Evolutionary conservation across 1,139 yeast species (phyloP), one percentile per base, ranked within the genome.

Genomic region (Yamadazyma trypodendri): DNA sequence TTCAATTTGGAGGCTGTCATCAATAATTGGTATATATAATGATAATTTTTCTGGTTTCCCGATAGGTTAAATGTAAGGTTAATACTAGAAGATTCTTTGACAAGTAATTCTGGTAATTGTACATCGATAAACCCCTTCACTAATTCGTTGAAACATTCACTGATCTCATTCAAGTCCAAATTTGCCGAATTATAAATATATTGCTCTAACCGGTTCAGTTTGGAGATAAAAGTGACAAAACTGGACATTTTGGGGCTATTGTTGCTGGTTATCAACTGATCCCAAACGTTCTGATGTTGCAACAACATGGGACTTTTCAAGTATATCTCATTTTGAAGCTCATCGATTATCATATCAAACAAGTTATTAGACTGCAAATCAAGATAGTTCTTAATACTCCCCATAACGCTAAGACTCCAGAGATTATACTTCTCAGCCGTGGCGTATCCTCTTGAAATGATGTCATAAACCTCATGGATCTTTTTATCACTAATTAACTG

Each of bases 261-360:
- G n/a, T 66, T 52, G 23, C 50, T 50, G 16, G 59, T 41, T 12
- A 67, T 42, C n/a, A 46, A 43, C 25, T 27, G 25, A 22, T 57
- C 58, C 71, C 71, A 65, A 3, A 61, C 47, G 27, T 47, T 41
- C 2, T 40, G 41, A 12, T 46, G 44, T n/a, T 38, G 40, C 3
- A 41, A 28, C 9, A 45, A 34, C 6, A 41, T 35, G 8, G 43
- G 42, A 32, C 50, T 52, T 49, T 82, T 84, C 39, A 86, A 67
- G 54, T 86, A 90, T 14, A 89, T 67, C 42, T 87, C 85, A 40
- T 73, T 77, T 44, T 80, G 83, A 31, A 89, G 64, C 54, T 89
- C 96, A 46, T 86, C 96, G 15, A 87, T 67, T 20, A 89, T 66
- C 52, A 79, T 79, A 40, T 83, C 88, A 51, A 84, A 84, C 32